Evolutionary conservation across 1,284 basidiomycete genomes (phyloP).

Genomic region (Termitomyces sp.): DNA sequence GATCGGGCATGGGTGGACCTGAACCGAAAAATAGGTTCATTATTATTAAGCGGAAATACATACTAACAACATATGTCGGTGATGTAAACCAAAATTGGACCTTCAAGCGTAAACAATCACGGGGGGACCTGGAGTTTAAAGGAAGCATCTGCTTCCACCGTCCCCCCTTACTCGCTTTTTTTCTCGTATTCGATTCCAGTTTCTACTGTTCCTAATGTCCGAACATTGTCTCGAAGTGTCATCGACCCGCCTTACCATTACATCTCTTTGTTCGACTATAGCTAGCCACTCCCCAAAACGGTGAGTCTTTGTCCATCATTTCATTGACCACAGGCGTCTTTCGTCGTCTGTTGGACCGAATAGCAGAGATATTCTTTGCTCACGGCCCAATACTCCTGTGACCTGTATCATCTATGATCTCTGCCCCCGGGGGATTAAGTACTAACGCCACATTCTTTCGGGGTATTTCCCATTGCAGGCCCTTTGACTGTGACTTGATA

Average conservation of each 20-base stretch:
- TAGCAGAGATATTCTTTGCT: neutral
- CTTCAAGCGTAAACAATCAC: constrained; percentile 9
- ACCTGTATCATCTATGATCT: neutral
- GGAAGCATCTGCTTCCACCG: neutral
- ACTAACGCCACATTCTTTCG: constrained; percentile 15
- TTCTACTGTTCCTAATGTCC: neutral
- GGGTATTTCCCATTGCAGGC: neutral
- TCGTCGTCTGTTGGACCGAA: neutral
- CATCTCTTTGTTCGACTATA: neutral
- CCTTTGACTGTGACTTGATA: neutral
- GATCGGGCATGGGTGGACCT: constrained; percentile 3
- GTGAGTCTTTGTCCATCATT: neutral
- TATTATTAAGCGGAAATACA: constrained; percentile 8
- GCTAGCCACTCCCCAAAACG: neutral
- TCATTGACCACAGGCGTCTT: neutral
- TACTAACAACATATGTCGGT: constrained; percentile 5
- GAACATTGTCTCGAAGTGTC: neutral
- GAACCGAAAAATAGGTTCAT: constrained; percentile 5
- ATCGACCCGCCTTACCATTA: neutral
- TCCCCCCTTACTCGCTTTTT: neutral
- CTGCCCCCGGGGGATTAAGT: no score
- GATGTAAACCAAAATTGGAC: constrained; percentile 4
- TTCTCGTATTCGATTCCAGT: neutral
- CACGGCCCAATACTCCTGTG: neutral
- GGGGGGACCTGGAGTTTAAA: neutral